Base-by-base conservation (phyloP, 192 early-diverging fungal genomes). In the Rhizoclosmatium globosum region DNA sequence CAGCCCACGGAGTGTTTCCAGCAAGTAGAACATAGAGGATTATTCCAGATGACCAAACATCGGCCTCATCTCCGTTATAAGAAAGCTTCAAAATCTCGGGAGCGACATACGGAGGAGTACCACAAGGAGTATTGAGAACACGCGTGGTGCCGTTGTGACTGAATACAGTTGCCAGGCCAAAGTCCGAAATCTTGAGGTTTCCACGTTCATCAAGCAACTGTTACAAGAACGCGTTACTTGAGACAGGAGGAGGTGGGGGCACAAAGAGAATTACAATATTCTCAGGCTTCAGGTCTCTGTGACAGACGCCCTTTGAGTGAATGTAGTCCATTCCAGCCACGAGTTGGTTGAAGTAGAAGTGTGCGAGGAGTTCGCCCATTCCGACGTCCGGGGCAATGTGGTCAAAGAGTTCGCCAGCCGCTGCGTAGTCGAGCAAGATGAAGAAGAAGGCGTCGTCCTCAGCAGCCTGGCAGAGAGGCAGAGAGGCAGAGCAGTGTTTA, bases 271-370 rank as follows among this genome's bases (percentile, higher is more conserved):
- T 31, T 31, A 31, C 76, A 39, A 91, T 76, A 71, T 91, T 91
- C 82, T 95, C 94, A 41, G 94, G 94, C 67, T 95, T 95, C 15
- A 95, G 80, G 76, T 95, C 94, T 41, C 94, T 80, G 84, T 95
- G 94, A 11, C 86, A 67, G 53, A 89, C 81, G 23, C 90, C 90
- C n/a, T 75, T 50, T 3, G 47, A 41, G 68, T 91, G 90, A 46
- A 91, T 48, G 76, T 90, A 88, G 46, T 82, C 84, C 84, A 92
- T 84, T 41, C 90, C 92, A 7, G 85, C 82, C 6, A 94, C 81
- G n/a, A 94, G 81, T 68, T 94, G 92, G 42, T 82, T 38, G 77
- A 92, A 93, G 80, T 93, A 94, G 62, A 94, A 82, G 77, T 94
- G 92, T 2, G 92, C 92, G 3, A 94, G 50, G n/a, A 90, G 84